A percentile compares a stretch with the other conserved stretches of the same genome.
phyloP scores from a whole-genome alignment of 2,329 filamentous ascomycete species.

The Talaromyces sp. region DNA sequence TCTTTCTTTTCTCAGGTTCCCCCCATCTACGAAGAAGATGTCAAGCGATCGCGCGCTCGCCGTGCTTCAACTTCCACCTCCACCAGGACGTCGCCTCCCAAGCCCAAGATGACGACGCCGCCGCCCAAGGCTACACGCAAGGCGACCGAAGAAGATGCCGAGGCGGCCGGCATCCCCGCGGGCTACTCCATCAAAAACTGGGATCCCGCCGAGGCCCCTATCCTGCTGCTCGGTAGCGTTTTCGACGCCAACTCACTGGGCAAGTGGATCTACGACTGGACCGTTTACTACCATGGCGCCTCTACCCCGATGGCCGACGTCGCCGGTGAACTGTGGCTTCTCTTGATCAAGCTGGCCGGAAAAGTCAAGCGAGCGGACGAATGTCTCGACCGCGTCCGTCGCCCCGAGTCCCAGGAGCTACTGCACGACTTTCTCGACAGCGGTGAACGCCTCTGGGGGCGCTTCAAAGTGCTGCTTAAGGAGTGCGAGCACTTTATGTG shows the following conservation, averaged over 20 bases:
- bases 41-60: slow-evolving; percentile 46
- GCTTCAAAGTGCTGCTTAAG: slow-evolving; percentile 81
- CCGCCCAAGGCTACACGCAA: slow-evolving; percentile 36
- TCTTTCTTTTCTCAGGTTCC: slow-evolving; percentile 48
- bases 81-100: slow-evolving; percentile 35
- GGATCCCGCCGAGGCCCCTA: slow-evolving; percentile 91
- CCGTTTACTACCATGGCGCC: slow-evolving; percentile 80
- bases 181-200: slow-evolving; percentile 98
- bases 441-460: slow-evolving; percentile 79
- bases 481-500: slow-evolving; percentile 93
- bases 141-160: slow-evolving; percentile 62
- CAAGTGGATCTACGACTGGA: slow-evolving; percentile 99
- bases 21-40: slow-evolving; percentile 53
- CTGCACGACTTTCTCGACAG: slow-evolving; percentile 86
- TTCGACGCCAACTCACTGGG: slow-evolving; percentile 96
- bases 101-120: slow-evolving; percentile 34
- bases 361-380: slow-evolving; percentile 91
- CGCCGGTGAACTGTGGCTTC: slow-evolving; percentile 90
- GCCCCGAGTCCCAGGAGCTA: slow-evolving; percentile 68
- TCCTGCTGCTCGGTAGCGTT: slow-evolving; percentile 88
- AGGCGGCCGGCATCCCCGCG: slow-evolving; percentile 64
- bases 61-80: slow-evolving; percentile 52
- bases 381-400: slow-evolving; percentile 65
- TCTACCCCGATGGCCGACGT: slow-evolving; percentile 80
- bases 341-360: slow-evolving; percentile 87